Percentiles rank a stretch among this genome's conserved stretches.
phyloP scores from a whole-genome alignment of 768 basidiomycete genomes.

The Lepiota subincarnata region DNA sequence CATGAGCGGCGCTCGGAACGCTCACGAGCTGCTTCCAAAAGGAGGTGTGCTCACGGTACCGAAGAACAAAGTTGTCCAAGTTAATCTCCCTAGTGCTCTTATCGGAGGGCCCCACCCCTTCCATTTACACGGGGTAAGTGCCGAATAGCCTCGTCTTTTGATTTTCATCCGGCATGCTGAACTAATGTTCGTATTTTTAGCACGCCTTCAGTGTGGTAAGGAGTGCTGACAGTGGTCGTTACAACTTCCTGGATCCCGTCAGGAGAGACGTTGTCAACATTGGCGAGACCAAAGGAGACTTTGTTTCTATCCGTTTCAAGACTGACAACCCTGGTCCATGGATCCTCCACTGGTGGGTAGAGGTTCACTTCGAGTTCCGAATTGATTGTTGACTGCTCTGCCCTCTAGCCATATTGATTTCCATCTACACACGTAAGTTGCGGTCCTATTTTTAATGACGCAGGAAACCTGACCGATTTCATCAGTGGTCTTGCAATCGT shows the following conservation, averaged over 20 bases:
- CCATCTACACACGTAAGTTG: constrained; percentile 21
- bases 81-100: constrained; percentile 36
- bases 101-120: constrained; percentile 32
- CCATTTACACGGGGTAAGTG: constrained; percentile 44
- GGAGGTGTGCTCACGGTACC: constrained; percentile 43
- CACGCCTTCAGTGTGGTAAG: constrained; percentile 40
- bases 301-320: constrained; percentile 55
- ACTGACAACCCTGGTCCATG: constrained; percentile 70
- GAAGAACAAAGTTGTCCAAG: constrained; percentile 42
- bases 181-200: not conserved
- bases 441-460: not conserved
- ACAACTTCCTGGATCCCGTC: constrained; percentile 51
- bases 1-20: constrained; percentile 35
- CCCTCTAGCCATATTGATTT: constrained; percentile 10
- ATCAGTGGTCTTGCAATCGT: constrained; percentile 31
- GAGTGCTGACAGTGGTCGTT: constrained; percentile 32
- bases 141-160: not conserved
- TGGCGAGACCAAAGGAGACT: constrained; percentile 28
- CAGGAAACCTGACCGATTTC: not conserved
- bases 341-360: constrained; percentile 38
- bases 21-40: constrained; percentile 35
- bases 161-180: not conserved
- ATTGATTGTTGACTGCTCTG: not conserved
- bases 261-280: constrained; percentile 54
- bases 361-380: not conserved